Base-by-base conservation (phyloP, 1,284 basidiomycete genomes). In the Phenoliferia sp. region DNA sequence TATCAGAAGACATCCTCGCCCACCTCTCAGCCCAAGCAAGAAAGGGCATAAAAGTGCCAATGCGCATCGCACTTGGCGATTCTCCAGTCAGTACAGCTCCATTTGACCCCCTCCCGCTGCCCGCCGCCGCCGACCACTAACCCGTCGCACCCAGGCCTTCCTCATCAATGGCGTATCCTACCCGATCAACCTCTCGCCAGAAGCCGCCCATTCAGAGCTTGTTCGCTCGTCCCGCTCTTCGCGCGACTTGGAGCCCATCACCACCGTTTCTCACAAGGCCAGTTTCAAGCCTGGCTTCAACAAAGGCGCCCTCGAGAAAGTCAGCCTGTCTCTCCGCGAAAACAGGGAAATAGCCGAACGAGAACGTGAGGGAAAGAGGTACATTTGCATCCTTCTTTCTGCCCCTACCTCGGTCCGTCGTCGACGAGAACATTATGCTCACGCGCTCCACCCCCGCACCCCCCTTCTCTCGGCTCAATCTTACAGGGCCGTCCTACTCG, bases 401-500 rank as follows among this genome's bases (percentile, higher is more conserved):
- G 39, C 12, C 39, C 39, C 12, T 22, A 22, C 39, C 12, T 12
- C 39, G 39, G 12, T 44, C 22, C 12, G 22, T 44, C 39, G 39
- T 12, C 12, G 39, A 44, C 39, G 39, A 16, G 12, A 33, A 6
- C 5, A 19, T 19, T 33, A 34, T 16, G 12, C 33, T 28, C 35
- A 16, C 12, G n/a, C 31, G 3, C 28, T 31, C 6, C 26, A 56
- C n/a, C 50, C 31, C 32, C 50, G 29, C 29, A n/a, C 54, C 26
- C 48, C 26, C 55, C 29, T 44, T 15, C 22, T 54, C 2, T 56
- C 52, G 2, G 3, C 1, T 17, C 6, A 28, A 22, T 6, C 17
- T 0, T 58, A 67, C 61, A 72, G 70, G 19, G 70, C 68, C 4
- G 68, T 72, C 4, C 55, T 72, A 0, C 66, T 72, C 39, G 70